phyloP scores from a whole-genome alignment of 331 rosid genomes.

The Malus hybrid region DNA sequence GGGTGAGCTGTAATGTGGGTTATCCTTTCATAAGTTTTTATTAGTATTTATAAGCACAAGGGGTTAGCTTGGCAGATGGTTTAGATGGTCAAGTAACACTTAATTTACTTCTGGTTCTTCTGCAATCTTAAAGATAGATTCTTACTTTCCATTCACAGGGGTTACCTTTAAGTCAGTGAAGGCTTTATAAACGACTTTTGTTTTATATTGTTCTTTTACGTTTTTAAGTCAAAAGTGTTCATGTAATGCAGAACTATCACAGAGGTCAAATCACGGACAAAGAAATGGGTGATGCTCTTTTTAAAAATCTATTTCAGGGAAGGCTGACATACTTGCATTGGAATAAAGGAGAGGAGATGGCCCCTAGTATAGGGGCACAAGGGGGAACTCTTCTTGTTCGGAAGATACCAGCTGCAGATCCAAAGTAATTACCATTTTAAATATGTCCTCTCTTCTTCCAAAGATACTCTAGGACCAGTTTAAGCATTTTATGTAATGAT shows the following conservation, averaged over 20 bases:
- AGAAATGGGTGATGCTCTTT: slow-evolving; percentile 36
- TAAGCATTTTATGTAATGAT: neutral
- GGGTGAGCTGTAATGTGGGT: neutral
- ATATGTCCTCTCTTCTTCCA: neutral
- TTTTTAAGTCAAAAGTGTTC: slow-evolving; percentile 9
- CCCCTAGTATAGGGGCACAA: slow-evolving; percentile 49
- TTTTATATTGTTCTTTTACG: neutral
- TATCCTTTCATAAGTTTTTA: neutral
- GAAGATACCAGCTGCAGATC: slow-evolving; percentile 54
- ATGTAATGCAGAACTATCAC: slow-evolving; percentile 49
- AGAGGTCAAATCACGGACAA: slow-evolving; percentile 48
- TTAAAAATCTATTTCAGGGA: slow-evolving; percentile 50
- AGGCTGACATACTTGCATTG: slow-evolving; percentile 68
- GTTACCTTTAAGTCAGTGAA: neutral
- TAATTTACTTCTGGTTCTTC: slow-evolving; percentile 5
- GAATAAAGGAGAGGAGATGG: slow-evolving; percentile 83
- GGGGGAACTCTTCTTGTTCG: slow-evolving; percentile 80
- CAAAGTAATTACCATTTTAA: slow-evolving; percentile 38
- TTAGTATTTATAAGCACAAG: neutral
- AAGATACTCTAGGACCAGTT: neutral
- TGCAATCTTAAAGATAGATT: neutral
- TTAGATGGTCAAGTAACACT: neutral
- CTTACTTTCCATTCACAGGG: neutral
- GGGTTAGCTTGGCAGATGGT: neutral
- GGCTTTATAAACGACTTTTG: neutral